A percentile compares a stretch with the other conserved stretches of the same genome.
Evolutionary conservation across 1,284 basidiomycete species (phyloP).

Genomic region (Ustilago xerochloae): DNA sequence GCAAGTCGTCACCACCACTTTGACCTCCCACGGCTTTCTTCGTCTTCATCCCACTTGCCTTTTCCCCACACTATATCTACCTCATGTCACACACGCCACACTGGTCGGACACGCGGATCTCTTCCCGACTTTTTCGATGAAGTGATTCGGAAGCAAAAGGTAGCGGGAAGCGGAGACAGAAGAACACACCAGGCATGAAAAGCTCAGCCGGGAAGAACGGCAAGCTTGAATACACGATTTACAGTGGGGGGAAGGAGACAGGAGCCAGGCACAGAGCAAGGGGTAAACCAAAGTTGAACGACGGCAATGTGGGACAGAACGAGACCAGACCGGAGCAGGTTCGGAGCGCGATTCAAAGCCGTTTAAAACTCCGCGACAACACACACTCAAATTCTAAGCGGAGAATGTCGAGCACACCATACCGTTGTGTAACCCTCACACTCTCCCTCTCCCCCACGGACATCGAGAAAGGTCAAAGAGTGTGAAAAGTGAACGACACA

Average conservation of each 20-base stretch:
- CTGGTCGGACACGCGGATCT: no score
- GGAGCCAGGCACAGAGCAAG: background rate
- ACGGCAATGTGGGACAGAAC: constrained; percentile 3
- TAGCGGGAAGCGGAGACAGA: no score
- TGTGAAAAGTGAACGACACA: background rate
- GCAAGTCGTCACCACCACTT: background rate
- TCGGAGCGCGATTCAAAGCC: constrained; percentile 7
- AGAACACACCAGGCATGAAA: no score
- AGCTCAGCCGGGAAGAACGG: background rate
- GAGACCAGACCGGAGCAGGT: constrained; percentile 17
- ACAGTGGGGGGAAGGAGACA: background rate
- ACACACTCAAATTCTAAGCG: background rate
- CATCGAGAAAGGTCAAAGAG: background rate
- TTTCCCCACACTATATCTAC: background rate
- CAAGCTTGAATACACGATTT: background rate
- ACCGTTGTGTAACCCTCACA: background rate
- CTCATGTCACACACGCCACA: no score
- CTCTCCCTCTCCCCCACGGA: background rate
- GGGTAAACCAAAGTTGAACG: background rate
- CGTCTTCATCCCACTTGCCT: background rate
- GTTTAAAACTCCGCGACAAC: constrained; percentile 11
- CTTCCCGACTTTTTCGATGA: no score
- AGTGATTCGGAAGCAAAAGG: no score
- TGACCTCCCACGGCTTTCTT: background rate
- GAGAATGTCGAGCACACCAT: constrained; percentile 2